Base-by-base conservation (phyloP, 2,329 filamentous ascomycete genomes). In the Alternaria viburni region DNA sequence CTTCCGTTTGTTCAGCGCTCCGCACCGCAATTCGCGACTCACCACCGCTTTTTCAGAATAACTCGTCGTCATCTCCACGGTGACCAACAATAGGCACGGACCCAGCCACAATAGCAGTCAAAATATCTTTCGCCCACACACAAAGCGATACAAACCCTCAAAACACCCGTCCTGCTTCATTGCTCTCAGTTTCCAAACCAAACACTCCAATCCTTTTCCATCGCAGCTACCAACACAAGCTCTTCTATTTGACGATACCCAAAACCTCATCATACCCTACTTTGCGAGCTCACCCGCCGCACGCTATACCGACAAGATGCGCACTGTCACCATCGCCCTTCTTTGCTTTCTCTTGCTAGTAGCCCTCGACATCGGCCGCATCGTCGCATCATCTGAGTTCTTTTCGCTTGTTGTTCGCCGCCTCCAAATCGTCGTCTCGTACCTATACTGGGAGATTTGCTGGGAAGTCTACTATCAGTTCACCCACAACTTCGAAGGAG, bases 1-100 rank as follows among this genome's bases (percentile, higher is more conserved):
- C 26, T 21, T 60, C 32, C 26, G 50, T 45, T 62, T 62, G 56
- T 51, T 23, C 49, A 41, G 41, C 41, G 26, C 32, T 59, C 32
- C 32, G 21, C 44, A 47, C 4, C 21, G 23, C 47, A 19, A 45
- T 44, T 30, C 30, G 25, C 56, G 32, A 52, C 23, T 47, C 36
- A 43, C 50, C 47, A 25, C 50, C 46, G 50, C 57, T 41, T 59
- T 17, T n/a, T 15, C 25, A 52, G 5, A 52, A 32, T n/a, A 32
- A 21, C 32, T 11, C 5, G 26, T 44, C 32, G 15, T 15, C 30
- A 30, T 41, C 9, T 41, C 25, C 10, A 32, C 13, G 10, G 23
- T 54, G 28, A 59, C 12, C n/a, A n/a, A 49, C 5, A 4, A 12
- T 36, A 19, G 28, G 30, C 43, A 47, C 43, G 26, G 54, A 23